A percentile compares a stretch with the other conserved stretches of the same genome.
These are phyloP conservation scores for Penicillium hordei DNA, from an alignment of 2,329 filamentous ascomycete species.

Conservation along the genomic window DNA sequence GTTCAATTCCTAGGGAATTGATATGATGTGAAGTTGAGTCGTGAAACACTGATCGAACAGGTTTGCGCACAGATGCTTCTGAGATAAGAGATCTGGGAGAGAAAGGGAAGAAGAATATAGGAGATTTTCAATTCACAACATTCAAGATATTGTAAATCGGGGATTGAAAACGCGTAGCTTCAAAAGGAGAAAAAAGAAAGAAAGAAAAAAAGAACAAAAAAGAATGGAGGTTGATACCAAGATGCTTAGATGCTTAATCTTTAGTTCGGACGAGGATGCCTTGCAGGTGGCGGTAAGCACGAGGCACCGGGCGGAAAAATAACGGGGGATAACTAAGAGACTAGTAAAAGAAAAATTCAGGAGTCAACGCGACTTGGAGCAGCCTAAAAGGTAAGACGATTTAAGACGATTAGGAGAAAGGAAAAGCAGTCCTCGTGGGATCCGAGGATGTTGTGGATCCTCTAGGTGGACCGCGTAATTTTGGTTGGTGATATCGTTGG, in stretches of 20 bases:
- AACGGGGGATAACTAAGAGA: neutral
- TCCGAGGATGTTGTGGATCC: constrained; percentile 39
- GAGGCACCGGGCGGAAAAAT: constrained; percentile 29
- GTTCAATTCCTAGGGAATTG: constrained; percentile 3
- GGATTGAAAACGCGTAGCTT: constrained; percentile 1
- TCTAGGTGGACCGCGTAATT: constrained; percentile 22
- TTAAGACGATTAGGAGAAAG: constrained; percentile 17
- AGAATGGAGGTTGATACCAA: constrained; percentile 25
- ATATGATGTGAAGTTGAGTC: neutral
- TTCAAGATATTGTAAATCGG: neutral
- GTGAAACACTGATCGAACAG: constrained; percentile 7
- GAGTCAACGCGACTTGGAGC: constrained; percentile 23
- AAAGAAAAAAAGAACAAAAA: constrained; percentile 15
- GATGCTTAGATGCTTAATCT: constrained; percentile 47
- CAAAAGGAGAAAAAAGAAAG: constrained; percentile 7
- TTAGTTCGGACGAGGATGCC: constrained; percentile 37
- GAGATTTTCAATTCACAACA: constrained; percentile 1
- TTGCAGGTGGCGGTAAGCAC: constrained; percentile 41
- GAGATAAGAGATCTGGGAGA: constrained; percentile 9
- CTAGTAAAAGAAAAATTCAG: constrained; percentile 15
- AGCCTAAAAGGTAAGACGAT: constrained; percentile 31
- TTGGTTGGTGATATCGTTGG: constrained; percentile 16
- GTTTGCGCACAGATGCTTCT: constrained; percentile 3
- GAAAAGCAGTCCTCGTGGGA: constrained; percentile 27
- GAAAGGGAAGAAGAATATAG: constrained; percentile 13